Evolutionary conservation across 441 rosid genomes (phyloP).

Genomic region (Macaranga tanarius): DNA sequence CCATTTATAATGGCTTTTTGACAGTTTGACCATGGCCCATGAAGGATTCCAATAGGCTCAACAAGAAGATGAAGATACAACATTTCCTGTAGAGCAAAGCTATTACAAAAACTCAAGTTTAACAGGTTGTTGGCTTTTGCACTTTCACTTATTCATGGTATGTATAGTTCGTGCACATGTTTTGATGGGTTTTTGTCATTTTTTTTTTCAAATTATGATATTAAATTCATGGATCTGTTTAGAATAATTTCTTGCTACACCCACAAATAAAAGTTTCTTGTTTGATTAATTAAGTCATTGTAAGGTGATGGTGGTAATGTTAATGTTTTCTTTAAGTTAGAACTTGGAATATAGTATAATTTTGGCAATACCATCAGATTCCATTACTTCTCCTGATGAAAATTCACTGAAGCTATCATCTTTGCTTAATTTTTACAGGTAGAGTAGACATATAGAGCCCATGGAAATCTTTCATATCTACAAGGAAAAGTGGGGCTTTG

Average conservation of each 20-base stretch:
- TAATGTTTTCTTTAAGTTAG: too few relatives aligned
- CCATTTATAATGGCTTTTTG: not conserved
- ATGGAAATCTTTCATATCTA: conserved; percentile 16
- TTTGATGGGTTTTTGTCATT: too few relatives aligned
- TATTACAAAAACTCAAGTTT: not conserved
- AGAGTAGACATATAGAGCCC: not conserved
- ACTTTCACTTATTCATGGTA: too few relatives aligned
- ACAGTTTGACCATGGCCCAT: not conserved
- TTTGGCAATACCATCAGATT: too few relatives aligned
- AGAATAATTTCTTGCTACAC: too few relatives aligned
- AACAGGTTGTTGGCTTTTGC: not conserved
- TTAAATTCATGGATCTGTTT: too few relatives aligned
- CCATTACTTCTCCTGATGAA: too few relatives aligned
- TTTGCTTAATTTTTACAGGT: not conserved
- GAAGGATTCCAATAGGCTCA: not conserved
- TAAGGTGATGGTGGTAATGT: too few relatives aligned
- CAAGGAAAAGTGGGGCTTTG: conserved; percentile 13
- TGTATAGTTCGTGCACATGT: not conserved
- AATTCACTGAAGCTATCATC: not conserved
- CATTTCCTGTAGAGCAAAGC: too few relatives aligned
- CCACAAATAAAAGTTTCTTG: too few relatives aligned
- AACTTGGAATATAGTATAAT: too few relatives aligned
- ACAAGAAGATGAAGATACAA: not conserved
- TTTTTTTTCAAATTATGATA: not conserved
- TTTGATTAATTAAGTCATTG: not conserved